Base-by-base conservation (phyloP, 75 land plant genomes). In the Chamaecyparis obtusa region DNA sequence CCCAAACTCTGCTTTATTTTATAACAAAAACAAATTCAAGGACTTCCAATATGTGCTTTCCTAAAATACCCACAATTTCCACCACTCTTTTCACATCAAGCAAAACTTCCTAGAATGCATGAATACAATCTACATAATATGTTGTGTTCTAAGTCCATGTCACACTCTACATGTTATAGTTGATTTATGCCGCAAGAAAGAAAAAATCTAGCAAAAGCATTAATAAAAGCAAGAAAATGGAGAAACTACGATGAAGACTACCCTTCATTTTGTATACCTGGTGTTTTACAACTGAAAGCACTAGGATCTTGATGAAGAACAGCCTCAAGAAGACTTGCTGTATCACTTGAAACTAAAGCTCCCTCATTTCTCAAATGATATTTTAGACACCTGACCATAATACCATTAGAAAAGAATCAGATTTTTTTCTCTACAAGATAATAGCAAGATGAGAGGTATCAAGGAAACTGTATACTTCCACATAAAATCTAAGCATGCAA, bases 301-400 rank as follows among this genome's bases (percentile, higher is more conserved):
- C 27, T 27, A 3, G 83, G 83, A 44, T 80, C 83, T 44, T 80
- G n/a, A 43, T 80, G 2, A 80, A 80, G 83, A 80, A 80, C 83
- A 80, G 83, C 83, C 1, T 49, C 49, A 80, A 80, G 11, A 80
- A 80, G 51, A 80, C 49, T 80, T 80, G 27, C 32, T 44, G 83
- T 48, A 3, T 44, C 48, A 43, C 48, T 80, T 44, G 83, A 80
- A 80, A 44, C n/a, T 80, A 80, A 80, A 80, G 46, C 83, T 24
- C 24, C 30, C 49, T 80, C 48, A 39, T 80, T 41, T 80, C 30
- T 80, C 83, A 44, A 10, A 44, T 44, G 48, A 80, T n/a, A 9
- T 80, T 44, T 80, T 43, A 80, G 32, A 80, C 51, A 80, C 46
- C 83, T 80, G 83, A 11, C 83, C 46, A 80, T 44, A 44, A 44